phyloP scores from a whole-genome alignment of 495 filamentous ascomycete species.

The Coniosporium apollinis region DNA sequence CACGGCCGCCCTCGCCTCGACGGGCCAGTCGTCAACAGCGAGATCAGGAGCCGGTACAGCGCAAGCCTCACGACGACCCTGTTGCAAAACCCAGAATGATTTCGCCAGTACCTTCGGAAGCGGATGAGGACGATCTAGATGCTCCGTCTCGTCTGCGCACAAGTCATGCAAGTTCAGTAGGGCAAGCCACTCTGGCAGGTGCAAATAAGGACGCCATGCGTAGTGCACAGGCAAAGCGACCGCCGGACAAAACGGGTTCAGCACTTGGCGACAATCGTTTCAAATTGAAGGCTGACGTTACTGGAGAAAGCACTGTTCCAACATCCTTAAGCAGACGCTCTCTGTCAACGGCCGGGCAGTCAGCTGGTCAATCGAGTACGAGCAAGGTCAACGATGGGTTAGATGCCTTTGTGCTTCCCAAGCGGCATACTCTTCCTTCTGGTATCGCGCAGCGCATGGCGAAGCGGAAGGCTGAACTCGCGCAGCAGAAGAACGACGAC shows the following conservation, averaged over 20 bases:
- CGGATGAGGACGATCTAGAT: conserved; percentile 10
- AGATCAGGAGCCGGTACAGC: background rate
- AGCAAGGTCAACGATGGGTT: background rate
- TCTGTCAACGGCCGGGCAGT: background rate
- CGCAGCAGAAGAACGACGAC: conserved; percentile 12
- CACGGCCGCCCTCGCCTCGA: background rate
- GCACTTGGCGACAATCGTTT: background rate
- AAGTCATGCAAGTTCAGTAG: background rate
- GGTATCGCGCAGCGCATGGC: conserved; percentile 8
- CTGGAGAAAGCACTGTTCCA: conserved; percentile 7
- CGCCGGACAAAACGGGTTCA: background rate
- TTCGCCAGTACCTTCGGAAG: no score
- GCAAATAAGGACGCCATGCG: background rate
- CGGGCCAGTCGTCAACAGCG: background rate
- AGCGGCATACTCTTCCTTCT: background rate
- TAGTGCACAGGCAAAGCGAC: background rate
- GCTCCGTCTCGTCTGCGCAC: background rate
- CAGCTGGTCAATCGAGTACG: background rate
- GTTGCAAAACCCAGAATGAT: no score
- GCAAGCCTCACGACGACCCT: background rate
- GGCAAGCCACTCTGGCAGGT: background rate
- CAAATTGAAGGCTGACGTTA: background rate
- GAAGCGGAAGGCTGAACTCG: conserved; percentile 14
- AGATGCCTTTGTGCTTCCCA: background rate
- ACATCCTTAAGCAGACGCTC: background rate